A percentile compares a stretch with the other conserved stretches of the same genome.
Evolutionary conservation across 2,329 filamentous ascomycete species (phyloP).

Genomic region (Aspergillus sp.): DNA sequence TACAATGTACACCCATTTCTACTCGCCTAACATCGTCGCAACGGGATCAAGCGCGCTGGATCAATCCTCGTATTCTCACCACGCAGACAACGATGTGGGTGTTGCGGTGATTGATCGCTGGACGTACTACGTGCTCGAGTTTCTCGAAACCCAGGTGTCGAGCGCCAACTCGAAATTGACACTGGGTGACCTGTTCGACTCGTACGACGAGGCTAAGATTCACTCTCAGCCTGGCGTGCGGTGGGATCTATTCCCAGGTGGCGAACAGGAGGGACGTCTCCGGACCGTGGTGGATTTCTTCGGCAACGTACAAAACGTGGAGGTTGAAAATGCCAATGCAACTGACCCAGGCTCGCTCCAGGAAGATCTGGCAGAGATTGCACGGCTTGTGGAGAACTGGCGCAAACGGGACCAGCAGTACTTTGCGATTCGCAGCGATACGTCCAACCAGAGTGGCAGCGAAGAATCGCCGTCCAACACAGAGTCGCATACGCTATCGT

Average conservation of each 20-base stretch:
- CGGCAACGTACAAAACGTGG: slow-evolving; percentile 94
- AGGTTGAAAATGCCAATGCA: slow-evolving; percentile 59
- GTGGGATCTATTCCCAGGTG: slow-evolving; percentile 90
- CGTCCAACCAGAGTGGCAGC: slow-evolving; percentile 8
- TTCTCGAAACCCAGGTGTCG: slow-evolving; percentile 81
- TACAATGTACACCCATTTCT: slow-evolving; percentile 97
- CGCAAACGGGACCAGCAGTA: slow-evolving; percentile 30
- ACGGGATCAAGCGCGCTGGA: slow-evolving; percentile 95
- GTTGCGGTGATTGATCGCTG: slow-evolving; percentile 97
- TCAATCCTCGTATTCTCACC: slow-evolving; percentile 93
- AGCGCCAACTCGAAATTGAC: slow-evolving; percentile 82
- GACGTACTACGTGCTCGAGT: slow-evolving; percentile 97
- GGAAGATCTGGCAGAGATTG: slow-evolving; percentile 70
- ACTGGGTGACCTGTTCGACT: slow-evolving; percentile 89
- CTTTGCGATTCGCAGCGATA: slow-evolving; percentile 18
- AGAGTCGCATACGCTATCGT: slow-evolving; percentile 2
- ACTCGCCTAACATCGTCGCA: slow-evolving; percentile 95
- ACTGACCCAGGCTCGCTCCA: slow-evolving; percentile 47
- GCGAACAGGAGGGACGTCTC: slow-evolving; percentile 65
- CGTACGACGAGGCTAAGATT: slow-evolving; percentile 89
- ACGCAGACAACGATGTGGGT: slow-evolving; percentile 95
- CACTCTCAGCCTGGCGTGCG: slow-evolving; percentile 85
- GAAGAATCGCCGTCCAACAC: slow-evolving; percentile 2
- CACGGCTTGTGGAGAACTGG: slow-evolving; percentile 49
- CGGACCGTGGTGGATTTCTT: slow-evolving; percentile 94